phyloP scores from a whole-genome alignment of 257 asterid genomes.

The Solanum lycopersicoides region DNA sequence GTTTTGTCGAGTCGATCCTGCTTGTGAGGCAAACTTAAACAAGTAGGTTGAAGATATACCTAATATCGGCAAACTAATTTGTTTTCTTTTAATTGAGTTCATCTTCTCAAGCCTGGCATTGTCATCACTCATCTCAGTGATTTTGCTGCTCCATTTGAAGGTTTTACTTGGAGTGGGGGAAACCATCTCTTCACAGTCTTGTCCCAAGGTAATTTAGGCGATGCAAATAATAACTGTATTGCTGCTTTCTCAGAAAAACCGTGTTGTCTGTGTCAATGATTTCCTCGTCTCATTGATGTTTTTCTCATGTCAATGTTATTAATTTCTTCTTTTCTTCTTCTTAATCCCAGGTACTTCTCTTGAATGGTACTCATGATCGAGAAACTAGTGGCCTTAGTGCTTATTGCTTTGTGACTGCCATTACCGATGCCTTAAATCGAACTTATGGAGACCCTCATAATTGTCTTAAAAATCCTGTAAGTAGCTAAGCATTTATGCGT shows the following conservation, averaged over 20 bases:
- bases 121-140: not conserved
- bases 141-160: constrained; percentile 28
- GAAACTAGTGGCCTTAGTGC: constrained; percentile 83
- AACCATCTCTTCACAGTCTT: constrained; percentile 58
- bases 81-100: not conserved
- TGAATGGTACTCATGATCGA: constrained; percentile 84
- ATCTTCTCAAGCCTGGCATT: not conserved
- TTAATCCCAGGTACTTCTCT: constrained; percentile 59
- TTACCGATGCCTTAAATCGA: constrained; percentile 86
- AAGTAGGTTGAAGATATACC: not conserved
- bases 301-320: not conserved
- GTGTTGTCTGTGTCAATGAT: not conserved
- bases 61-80: not conserved
- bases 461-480: constrained; percentile 55
- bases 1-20: not conserved
- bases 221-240: not conserved
- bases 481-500: constrained; percentile 13
- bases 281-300: not conserved
- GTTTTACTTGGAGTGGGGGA: constrained; percentile 88
- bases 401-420: constrained; percentile 85
- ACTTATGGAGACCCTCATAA: constrained; percentile 64
- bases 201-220: constrained; percentile 59
- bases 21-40: not conserved
- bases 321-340: not conserved
- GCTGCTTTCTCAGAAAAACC: not conserved